Evolutionary conservation across 1,139 yeast genomes (phyloP).

Genomic region (Nadsonia starkeyi-henricii): DNA sequence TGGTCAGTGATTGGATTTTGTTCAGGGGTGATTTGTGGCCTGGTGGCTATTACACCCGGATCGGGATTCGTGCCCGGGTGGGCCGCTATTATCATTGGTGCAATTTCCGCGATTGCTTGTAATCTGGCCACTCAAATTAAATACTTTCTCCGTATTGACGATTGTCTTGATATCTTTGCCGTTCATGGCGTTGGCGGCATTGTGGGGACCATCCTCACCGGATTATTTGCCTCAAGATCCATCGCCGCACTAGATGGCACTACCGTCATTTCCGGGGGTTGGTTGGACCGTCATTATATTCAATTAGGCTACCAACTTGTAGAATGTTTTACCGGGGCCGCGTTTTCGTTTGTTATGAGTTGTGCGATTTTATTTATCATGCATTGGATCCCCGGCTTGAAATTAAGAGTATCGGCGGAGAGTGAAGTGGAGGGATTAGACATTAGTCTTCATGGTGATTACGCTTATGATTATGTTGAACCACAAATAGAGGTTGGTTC

Average conservation of each 20-base stretch:
- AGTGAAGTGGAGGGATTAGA: conserved; percentile 88
- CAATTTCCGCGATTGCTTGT: conserved; percentile 62
- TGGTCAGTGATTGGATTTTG: conserved; percentile 95
- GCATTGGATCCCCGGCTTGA: conserved; percentile 74
- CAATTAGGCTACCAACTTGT: conserved; percentile 93
- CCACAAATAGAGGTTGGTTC: conserved; percentile 8
- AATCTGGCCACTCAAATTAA: conserved; percentile 79
- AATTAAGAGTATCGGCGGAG: conserved; percentile 74
- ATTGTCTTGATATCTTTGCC: conserved; percentile 25
- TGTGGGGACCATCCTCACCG: conserved; percentile 24
- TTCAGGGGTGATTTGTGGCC: conserved; percentile 85
- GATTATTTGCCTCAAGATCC: conserved; percentile 18
- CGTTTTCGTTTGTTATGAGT: conserved; percentile 73
- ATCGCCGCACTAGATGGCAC: conserved; percentile 46
- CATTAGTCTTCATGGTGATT: conserved; percentile 77
- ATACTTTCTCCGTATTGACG: conserved; percentile 56
- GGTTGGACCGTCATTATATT: conserved; percentile 81
- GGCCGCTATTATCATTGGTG: conserved; percentile 74
- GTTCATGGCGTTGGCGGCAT: conserved; percentile 26
- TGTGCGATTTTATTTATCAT: conserved; percentile 51
- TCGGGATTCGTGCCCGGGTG: conserved; percentile 93
- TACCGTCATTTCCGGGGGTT: conserved; percentile 66
- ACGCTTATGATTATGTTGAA: conserved; percentile 21
- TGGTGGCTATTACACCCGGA: conserved; percentile 94
- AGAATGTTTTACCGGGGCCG: conserved; percentile 57